Conservation (phyloP, 2,329 filamentous ascomycete genomes). For the Fusarium udum region DNA sequence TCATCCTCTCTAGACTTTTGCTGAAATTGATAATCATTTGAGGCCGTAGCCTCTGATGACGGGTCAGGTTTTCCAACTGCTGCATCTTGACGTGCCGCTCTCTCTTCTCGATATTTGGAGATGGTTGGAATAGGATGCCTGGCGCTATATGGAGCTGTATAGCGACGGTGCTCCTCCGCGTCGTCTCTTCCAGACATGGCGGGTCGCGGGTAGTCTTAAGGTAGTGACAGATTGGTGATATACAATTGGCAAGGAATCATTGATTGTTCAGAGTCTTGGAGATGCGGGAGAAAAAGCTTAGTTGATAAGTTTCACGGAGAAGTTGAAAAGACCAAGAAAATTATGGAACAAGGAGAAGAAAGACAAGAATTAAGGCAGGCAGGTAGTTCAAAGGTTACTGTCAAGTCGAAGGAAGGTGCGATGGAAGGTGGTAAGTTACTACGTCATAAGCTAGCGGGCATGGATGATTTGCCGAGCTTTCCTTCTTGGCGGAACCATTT, state of each 20-base stretch:
- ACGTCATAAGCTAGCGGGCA: conserved; percentile 38
- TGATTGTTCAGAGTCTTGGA: neutral
- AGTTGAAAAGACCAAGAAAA: neutral
- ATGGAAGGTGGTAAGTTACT: conserved; percentile 33
- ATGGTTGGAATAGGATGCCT: conserved; percentile 59
- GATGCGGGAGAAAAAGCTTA: conserved; percentile 11
- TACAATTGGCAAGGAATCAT: neutral
- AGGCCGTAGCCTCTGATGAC: conserved; percentile 1
- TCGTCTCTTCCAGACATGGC: conserved; percentile 51
- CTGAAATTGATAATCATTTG: conserved; percentile 20
- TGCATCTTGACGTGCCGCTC: conserved; percentile 54
- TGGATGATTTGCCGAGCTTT: conserved; percentile 35
- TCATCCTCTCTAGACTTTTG: conserved; percentile 25
- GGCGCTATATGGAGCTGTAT: conserved; percentile 54
- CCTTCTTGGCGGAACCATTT: conserved; percentile 38
- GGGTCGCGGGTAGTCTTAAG: conserved; percentile 3
- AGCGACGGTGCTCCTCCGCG: conserved; percentile 50
- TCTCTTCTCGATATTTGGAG: conserved; percentile 58
- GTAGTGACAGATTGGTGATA: neutral
- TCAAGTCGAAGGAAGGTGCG: conserved; percentile 4
- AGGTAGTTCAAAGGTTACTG: neutral
- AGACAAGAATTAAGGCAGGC: neutral
- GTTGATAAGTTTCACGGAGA: neutral
- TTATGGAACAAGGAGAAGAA: neutral
- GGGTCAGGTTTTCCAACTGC: conserved; percentile 46